phyloP scores from a whole-genome alignment of 345 rosid genomes.

The Lumnitzera littorea region DNA sequence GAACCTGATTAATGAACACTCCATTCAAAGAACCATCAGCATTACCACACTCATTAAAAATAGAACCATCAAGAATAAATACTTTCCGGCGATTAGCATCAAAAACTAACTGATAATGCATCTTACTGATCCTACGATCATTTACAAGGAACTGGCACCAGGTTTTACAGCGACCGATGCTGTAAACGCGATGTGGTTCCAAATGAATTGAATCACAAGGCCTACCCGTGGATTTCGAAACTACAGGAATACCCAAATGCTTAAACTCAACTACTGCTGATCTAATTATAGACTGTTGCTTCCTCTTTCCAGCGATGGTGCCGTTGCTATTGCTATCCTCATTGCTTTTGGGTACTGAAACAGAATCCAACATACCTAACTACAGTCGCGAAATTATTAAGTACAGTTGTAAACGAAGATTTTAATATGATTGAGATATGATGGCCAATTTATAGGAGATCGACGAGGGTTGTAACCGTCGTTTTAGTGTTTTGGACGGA shows the following conservation, averaged over 20 bases:
- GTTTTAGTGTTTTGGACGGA: too few species aligned
- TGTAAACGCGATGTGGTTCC: conserved; percentile 44
- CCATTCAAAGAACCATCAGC: conserved; percentile 49
- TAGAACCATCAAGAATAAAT: conserved; percentile 48
- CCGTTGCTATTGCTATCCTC: too few species aligned
- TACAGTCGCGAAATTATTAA: too few species aligned
- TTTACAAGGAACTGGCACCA: conserved; percentile 42
- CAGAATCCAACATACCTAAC: too few species aligned
- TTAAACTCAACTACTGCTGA: conserved; percentile 38
- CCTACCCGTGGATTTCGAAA: conserved; percentile 36
- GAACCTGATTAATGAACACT: conserved; percentile 53
- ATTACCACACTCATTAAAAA: conserved; percentile 12
- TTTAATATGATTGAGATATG: too few species aligned
- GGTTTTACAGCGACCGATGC: conserved; percentile 43
- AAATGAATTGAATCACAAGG: conserved; percentile 29
- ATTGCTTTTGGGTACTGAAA: too few species aligned
- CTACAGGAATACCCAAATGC: conserved; percentile 40
- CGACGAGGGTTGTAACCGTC: too few species aligned
- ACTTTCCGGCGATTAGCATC: conserved; percentile 41
- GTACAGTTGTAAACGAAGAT: too few species aligned
- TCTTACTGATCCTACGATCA: conserved; percentile 49
- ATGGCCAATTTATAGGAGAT: too few species aligned
- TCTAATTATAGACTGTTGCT: conserved; percentile 11
- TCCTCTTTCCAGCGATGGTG: not conserved
- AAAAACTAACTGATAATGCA: conserved; percentile 64